phyloP scores from a whole-genome alignment of 1,284 basidiomycete genomes.

The Trichosporon sp. region DNA sequence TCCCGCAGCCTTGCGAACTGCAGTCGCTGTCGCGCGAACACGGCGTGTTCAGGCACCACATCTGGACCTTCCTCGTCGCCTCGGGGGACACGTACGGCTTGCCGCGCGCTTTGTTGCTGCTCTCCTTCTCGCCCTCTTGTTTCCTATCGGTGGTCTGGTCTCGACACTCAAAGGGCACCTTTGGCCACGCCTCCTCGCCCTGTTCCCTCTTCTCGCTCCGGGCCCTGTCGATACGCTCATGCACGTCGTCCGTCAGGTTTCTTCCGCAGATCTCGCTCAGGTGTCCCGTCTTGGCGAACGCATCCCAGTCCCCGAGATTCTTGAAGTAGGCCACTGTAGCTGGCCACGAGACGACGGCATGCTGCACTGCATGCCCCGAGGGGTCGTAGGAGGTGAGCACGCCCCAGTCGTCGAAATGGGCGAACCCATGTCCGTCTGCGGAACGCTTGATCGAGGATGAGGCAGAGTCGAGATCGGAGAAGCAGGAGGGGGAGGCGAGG shows the following conservation, averaged over 20 bases:
- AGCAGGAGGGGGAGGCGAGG: not conserved
- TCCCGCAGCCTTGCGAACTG: not conserved
- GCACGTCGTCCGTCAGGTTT: not conserved
- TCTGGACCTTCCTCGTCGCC: not conserved
- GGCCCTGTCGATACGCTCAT: not conserved
- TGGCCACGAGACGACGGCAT: not conserved
- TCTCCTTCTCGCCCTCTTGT: not conserved
- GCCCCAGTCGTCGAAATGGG: slow-evolving; percentile 13
- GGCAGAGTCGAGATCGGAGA: not conserved
- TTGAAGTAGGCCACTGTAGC: not conserved
- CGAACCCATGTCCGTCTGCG: not conserved
- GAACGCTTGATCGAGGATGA: not conserved
- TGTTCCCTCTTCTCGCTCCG: not conserved
- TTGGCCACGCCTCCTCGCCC: not conserved
- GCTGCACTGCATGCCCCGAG: not conserved
- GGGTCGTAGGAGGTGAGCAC: slow-evolving; percentile 1
- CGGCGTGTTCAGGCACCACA: slow-evolving; percentile 3
- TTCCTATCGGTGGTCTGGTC: not conserved
- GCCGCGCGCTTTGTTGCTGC: no score
- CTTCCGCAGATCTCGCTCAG: not conserved
- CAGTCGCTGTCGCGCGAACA: not conserved
- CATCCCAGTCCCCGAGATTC: not conserved
- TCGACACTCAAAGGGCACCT: slow-evolving; percentile 3
- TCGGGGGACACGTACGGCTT: not conserved
- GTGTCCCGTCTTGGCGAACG: not conserved